Base-by-base conservation (phyloP, 371 early-diverging fungal genomes). In the Lichtheimia ramosa region DNA sequence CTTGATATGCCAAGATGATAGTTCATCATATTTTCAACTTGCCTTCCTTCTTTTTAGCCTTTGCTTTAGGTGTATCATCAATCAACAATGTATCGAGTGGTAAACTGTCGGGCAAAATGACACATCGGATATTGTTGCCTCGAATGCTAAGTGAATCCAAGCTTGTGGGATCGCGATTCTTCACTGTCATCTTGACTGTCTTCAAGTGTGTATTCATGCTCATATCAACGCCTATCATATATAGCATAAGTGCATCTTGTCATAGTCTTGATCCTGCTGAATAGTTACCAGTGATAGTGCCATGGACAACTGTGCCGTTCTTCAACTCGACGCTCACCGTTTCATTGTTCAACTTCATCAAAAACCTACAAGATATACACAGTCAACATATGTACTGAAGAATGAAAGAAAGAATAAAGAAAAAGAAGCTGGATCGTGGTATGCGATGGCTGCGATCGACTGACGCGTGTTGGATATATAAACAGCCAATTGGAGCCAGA, bases 121-220 rank as follows among this genome's bases (percentile, higher is more conserved):
- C 93, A 76, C 95, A 95, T 55, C 98, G 89, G 51, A 98, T 90
- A 61, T 88, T 97, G 84, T 89, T 95, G 46, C 98, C 98, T 56
- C 98, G 91, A 54, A 98, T 86, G 64, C 92, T 90, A 51, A 98
- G 78, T 13, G 93, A 82, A 67, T 98, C 99, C 43, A 98, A 80
- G 56, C 82, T 84, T 56, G 86, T 81, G n/a, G 98, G 94, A 61
- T 97, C 96, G 78, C 89, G 90, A 79, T 88, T 89, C 71, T 92
- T 90, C 24, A 96, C 90, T 0, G 98, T 98, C 96, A 97, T 94
- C 76, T 98, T 97, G 55, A 98, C 98, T 16, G 91, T 89, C 68
- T 96, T 96, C 75, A 98, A 82, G 74, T 97, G 98, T 58, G 95
- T 98, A 76, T 98, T 98, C 99, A 98, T 98, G 76, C 91, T 89